Evolutionary conservation across 83 land plant species (phyloP).

Genomic region (Isoetes engelmannii): DNA sequence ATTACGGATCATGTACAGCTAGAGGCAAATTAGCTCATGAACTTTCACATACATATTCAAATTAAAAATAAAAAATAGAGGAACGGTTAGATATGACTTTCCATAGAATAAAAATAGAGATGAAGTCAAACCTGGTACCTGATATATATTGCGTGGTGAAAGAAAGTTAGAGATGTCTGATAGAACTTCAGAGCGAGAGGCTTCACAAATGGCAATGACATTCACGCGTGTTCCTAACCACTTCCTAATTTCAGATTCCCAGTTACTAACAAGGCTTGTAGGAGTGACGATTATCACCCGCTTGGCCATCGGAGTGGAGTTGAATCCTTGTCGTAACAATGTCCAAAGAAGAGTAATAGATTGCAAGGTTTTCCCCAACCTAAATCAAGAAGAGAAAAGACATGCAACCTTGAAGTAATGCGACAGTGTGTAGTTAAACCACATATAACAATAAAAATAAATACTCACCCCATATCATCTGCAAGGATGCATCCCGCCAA

Average conservation of each 20-base stretch:
- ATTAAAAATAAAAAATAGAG: too few relatives aligned
- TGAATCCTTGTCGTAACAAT: conserved; percentile 83
- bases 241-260: conserved; percentile 94
- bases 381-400: conserved; percentile 23
- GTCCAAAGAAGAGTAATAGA: conserved; percentile 89
- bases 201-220: conserved; percentile 82
- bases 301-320: conserved; percentile 85
- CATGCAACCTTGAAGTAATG: background rate
- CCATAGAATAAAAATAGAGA: background rate
- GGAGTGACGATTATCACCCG: conserved; percentile 87
- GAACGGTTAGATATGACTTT: background rate
- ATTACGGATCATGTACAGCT: too few relatives aligned
- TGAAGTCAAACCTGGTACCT: conserved; percentile 34
- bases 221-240: conserved; percentile 74
- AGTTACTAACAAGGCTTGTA: conserved; percentile 95
- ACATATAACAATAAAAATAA: background rate
- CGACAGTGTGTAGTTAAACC: background rate
- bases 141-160: conserved; percentile 46
- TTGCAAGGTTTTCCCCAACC: conserved; percentile 94
- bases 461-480: conserved; percentile 93
- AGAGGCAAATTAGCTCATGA: too few relatives aligned
- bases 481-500: conserved; percentile 85
- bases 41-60: too few relatives aligned
- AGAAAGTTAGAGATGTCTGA: conserved; percentile 67
- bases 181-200: conserved; percentile 77